These are phyloP conservation scores for Parmales sp. DNA, from an alignment of 108 stramenopile species.

Conservation along the genomic window DNA sequence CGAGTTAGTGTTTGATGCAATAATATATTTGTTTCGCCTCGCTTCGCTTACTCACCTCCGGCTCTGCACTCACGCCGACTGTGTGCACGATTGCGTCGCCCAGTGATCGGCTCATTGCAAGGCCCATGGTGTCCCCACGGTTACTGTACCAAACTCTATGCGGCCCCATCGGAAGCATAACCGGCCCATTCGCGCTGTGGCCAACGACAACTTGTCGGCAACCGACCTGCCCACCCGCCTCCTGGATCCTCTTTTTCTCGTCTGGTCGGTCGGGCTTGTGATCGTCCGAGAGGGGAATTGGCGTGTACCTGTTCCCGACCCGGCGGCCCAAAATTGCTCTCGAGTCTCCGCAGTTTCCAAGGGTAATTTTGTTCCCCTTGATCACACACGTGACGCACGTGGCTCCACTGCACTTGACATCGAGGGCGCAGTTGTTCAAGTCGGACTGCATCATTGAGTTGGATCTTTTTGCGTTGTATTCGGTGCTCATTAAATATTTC, in stretches of 20 bases:
- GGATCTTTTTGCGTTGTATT: not conserved
- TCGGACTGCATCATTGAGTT: slow-evolving; percentile 17
- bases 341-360: slow-evolving; percentile 85
- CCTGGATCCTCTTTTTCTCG: slow-evolving; percentile 50
- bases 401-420: slow-evolving; percentile 18
- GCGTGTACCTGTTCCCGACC: slow-evolving; percentile 6
- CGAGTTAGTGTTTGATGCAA: not conserved
- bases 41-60: slow-evolving; percentile 48
- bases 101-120: slow-evolving; percentile 88
- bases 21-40: no score
- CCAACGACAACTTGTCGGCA: slow-evolving; percentile 11
- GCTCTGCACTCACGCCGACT: slow-evolving; percentile 84
- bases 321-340: slow-evolving; percentile 69
- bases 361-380: slow-evolving; percentile 29
- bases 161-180: slow-evolving; percentile 13
- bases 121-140: slow-evolving; percentile 47
- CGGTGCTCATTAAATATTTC: not conserved
- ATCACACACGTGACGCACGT: slow-evolving; percentile 12
- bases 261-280: slow-evolving; percentile 79
- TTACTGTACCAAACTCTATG: slow-evolving; percentile 11
- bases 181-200: slow-evolving; percentile 2
- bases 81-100: slow-evolving; percentile 87
- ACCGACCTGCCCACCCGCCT: slow-evolving; percentile 54
- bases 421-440: slow-evolving; percentile 14
- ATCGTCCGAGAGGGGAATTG: slow-evolving; percentile 64